Evolutionary conservation across 345 rosid genomes (phyloP).

Genomic region (Carallia brachiata): DNA sequence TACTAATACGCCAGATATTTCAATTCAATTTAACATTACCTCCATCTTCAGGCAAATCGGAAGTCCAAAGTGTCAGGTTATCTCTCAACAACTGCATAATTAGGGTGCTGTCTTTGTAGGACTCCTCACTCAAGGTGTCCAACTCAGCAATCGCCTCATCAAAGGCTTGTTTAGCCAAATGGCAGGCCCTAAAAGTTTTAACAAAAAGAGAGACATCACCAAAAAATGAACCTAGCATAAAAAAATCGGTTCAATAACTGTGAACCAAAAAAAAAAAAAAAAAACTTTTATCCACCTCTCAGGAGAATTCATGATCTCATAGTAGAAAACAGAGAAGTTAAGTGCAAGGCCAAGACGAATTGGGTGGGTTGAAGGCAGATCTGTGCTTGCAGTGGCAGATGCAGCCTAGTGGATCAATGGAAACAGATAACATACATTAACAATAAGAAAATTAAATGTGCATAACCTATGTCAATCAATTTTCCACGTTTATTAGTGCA

Average conservation of each 20-base stretch:
- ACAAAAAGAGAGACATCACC: not conserved
- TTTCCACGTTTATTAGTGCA: not conserved
- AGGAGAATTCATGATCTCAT: constrained; percentile 98
- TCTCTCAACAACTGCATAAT: constrained; percentile 98
- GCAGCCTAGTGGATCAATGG: constrained; percentile 57
- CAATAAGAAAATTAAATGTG: not conserved
- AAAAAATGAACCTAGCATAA: not conserved
- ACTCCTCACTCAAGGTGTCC: constrained; percentile 95
- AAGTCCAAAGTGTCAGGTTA: constrained; percentile 98
- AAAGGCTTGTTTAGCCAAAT: constrained; percentile 95
- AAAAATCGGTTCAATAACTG: too few species aligned
- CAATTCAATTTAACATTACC: constrained; percentile 36
- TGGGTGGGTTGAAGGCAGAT: constrained; percentile 98
- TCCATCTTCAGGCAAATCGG: constrained; percentile 99
- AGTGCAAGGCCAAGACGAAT: constrained; percentile 99
- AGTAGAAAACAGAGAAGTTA: constrained; percentile 96
- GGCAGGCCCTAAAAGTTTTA: constrained; percentile 75
- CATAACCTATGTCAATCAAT: not conserved
- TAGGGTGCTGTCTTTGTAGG: constrained; percentile 97
- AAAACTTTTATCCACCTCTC: constrained; percentile 50
- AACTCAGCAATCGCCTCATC: constrained; percentile 97
- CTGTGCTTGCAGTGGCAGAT: constrained; percentile 76
- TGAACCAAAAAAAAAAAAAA: too few species aligned
- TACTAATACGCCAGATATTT: not conserved
- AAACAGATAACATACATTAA: not conserved